A percentile compares a stretch with the other conserved stretches of the same genome.
phyloP scores from a whole-genome alignment of 1,284 basidiomycete species.

The Malassezia cuniculi region DNA sequence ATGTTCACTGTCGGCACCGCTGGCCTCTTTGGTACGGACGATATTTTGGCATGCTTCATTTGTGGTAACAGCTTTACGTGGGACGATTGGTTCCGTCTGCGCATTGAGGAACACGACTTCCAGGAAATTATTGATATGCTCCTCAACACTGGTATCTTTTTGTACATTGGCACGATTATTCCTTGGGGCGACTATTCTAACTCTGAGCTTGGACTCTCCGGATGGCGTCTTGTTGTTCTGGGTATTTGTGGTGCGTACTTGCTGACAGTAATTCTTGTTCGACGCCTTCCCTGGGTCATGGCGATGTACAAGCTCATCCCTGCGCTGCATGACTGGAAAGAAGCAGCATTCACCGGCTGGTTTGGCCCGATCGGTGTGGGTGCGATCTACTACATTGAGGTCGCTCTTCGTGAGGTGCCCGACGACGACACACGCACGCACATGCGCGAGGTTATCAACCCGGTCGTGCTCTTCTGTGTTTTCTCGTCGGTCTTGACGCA shows the following conservation, averaged over 20 bases:
- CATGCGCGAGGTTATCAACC: slow-evolving; percentile 46
- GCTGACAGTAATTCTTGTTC: slow-evolving; percentile 28
- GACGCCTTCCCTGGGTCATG: slow-evolving; percentile 39
- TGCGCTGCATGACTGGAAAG: slow-evolving; percentile 26
- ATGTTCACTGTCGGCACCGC: slow-evolving; percentile 46
- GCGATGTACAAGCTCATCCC: slow-evolving; percentile 30
- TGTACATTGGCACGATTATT: slow-evolving; percentile 47
- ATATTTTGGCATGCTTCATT: slow-evolving; percentile 47
- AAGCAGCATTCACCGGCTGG: slow-evolving; percentile 39
- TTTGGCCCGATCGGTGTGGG: slow-evolving; percentile 44
- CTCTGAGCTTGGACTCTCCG: slow-evolving; percentile 19
- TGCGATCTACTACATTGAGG: slow-evolving; percentile 50
- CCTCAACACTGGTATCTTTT: slow-evolving; percentile 48
- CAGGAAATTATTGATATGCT: slow-evolving; percentile 52
- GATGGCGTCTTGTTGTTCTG: slow-evolving; percentile 39
- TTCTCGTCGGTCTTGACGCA: slow-evolving; percentile 50
- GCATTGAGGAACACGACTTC: slow-evolving; percentile 50
- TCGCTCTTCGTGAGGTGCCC: slow-evolving; percentile 48
- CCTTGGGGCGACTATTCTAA: slow-evolving; percentile 31
- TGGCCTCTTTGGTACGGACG: slow-evolving; percentile 47
- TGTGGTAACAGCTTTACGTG: slow-evolving; percentile 46
- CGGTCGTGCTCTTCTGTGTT: slow-evolving; percentile 50
- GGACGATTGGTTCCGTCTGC: slow-evolving; percentile 48
- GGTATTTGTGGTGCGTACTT: too few species aligned
- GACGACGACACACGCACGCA: slow-evolving; percentile 46